Base-by-base conservation (phyloP, 2,329 filamentous ascomycete species). In the Paraconiothyrium brasiliense region DNA sequence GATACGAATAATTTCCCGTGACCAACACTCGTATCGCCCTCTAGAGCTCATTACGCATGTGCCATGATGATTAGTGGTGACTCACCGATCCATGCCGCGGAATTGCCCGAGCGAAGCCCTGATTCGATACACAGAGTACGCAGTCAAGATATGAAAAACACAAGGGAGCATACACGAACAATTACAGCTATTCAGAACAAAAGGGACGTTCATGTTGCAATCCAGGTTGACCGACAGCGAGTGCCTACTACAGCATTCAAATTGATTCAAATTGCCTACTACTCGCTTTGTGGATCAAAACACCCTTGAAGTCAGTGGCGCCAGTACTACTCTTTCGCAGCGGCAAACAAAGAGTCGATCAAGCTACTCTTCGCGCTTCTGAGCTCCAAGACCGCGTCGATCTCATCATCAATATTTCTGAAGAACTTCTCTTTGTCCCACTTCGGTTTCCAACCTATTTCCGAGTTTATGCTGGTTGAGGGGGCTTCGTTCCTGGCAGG, bases 331-430 rank as follows among this genome's bases (percentile, higher is more conserved):
- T 41, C 39, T 20, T 41, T 41, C 4, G 39, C 55, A 48, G 55
- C 30, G 2, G 55, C 44, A 24, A 37, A 50, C 34, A 60, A 47
- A 24, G 57, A 54, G 20, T 49, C 54, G 5, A 63, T 41, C 30
- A 63, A 43, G 39, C 61, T 63, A 22, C 57, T 63, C 30, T 60
- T 63, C 20, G 61, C 61, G 30, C 60, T 43, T 2, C 61, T 57
- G 10, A 59, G 39, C 22, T 62, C 51, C n/a, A 62, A 37, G 4
- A 62, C 52, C 14, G 60, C 57, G 35, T 56, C 55, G 5, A 62
- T 49, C 37, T 62, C 60, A 22, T 51, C 57, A 22, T 59, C 46
- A 13, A 62, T 46, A n/a, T 57, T 37, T 13, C 37, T n/a, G 9
- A 59, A 52, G 24, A 59, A 57, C 32, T 39, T 35, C n/a, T 56